phyloP scores from a whole-genome alignment of 345 rosid genomes.

The Bruguiera parviflora region DNA sequence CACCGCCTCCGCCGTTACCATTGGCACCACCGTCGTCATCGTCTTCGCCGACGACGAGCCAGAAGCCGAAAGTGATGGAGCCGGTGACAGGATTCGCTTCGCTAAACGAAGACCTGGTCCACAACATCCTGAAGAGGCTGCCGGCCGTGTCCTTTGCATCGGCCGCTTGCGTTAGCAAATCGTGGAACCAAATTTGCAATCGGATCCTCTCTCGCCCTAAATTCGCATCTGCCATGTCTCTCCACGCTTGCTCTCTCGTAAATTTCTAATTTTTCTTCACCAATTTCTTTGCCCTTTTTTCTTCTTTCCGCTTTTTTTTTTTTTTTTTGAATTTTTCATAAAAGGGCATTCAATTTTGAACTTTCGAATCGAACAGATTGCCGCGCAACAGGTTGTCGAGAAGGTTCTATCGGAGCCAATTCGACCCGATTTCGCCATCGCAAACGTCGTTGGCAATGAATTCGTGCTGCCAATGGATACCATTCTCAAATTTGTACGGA shows the following conservation, averaged over 20 bases:
- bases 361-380: slow-evolving; percentile 30
- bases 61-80: background rate
- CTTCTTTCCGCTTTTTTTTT: background rate
- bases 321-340: slow-evolving; percentile 6
- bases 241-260: slow-evolving; percentile 31
- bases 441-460: slow-evolving; percentile 20
- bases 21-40: background rate
- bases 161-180: slow-evolving; percentile 46
- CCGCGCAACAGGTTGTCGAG: slow-evolving; percentile 50
- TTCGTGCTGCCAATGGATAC: background rate
- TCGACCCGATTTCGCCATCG: slow-evolving; percentile 62
- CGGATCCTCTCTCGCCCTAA: slow-evolving; percentile 48
- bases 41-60: background rate
- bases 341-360: background rate
- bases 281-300: background rate
- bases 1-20: no score
- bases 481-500: slow-evolving; percentile 33
- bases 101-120: slow-evolving; percentile 38
- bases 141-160: slow-evolving; percentile 49
- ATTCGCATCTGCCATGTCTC: slow-evolving; percentile 53
- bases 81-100: slow-evolving; percentile 3
- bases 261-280: background rate
- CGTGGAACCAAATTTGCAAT: slow-evolving; percentile 40
- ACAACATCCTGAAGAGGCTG: slow-evolving; percentile 37
- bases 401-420: slow-evolving; percentile 61